phyloP scores from a whole-genome alignment of 176 grass and related monocot species.

The Echinochloa phyllopogon region DNA sequence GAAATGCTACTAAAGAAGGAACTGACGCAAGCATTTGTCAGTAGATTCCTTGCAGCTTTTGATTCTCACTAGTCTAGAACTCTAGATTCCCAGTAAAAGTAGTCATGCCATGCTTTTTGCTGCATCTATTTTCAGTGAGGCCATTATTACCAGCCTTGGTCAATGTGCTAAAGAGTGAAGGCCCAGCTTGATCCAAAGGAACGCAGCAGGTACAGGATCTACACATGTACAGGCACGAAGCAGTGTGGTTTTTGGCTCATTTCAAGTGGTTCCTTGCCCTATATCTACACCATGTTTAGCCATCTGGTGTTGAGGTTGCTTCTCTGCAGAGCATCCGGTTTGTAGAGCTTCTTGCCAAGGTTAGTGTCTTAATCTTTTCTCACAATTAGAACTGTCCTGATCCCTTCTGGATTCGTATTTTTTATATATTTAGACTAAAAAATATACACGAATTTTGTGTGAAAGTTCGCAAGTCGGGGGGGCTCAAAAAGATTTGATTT shows the following conservation, averaged over 20 bases:
- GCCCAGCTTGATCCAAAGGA: background rate
- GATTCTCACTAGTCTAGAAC: constrained; percentile 5
- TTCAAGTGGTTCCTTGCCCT: background rate
- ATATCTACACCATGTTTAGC: constrained; percentile 4
- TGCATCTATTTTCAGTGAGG: constrained; percentile 22
- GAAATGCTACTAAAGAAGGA: too few species aligned
- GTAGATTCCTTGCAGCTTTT: constrained; percentile 47
- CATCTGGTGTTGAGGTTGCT: background rate
- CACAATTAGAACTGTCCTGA: background rate
- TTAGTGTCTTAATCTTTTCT: constrained; percentile 26
- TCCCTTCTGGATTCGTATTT: background rate
- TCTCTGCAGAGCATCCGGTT: constrained; percentile 16
- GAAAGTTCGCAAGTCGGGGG: background rate
- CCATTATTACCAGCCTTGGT: background rate
- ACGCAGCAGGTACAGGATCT: background rate
- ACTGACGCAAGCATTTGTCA: background rate
- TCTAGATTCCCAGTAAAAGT: background rate
- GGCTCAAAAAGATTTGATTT: background rate
- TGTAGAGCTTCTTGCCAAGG: constrained; percentile 4
- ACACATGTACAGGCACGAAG: background rate
- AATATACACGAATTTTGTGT: background rate
- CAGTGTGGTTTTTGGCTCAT: background rate
- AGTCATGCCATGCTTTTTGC: background rate
- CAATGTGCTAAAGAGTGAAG: background rate
- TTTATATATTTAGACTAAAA: background rate